Conservation (phyloP, 306 rosid genomes). For the Inga oerstediana region DNA sequence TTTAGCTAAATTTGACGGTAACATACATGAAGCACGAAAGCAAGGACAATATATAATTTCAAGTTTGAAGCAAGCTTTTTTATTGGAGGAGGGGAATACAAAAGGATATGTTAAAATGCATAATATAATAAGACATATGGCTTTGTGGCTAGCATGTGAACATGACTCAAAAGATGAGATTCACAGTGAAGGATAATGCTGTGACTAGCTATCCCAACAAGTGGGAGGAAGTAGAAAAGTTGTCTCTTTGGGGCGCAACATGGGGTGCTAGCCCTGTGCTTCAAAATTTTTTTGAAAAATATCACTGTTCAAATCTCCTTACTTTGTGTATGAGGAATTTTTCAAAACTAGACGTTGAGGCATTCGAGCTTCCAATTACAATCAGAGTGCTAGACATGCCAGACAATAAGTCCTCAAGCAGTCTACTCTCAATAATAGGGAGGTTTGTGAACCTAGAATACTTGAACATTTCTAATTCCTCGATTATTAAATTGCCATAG, state of each 20-base stretch:
- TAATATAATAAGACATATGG: background rate
- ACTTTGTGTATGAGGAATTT: background rate
- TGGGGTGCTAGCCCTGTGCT: background rate
- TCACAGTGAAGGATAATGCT: background rate
- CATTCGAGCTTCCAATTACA: background rate
- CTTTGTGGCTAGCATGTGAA: background rate
- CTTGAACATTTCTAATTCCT: background rate
- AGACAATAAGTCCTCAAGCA: background rate
- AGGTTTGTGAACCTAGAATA: background rate
- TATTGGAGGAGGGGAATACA: background rate
- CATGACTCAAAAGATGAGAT: background rate
- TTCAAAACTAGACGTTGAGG: background rate
- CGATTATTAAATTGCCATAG: background rate
- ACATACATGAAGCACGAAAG: background rate
- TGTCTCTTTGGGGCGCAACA: background rate
- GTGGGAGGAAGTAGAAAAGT: background rate
- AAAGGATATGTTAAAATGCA: background rate
- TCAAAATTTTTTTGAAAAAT: background rate
- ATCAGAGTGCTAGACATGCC: too few relatives aligned
- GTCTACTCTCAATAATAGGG: background rate
- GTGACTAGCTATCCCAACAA: background rate
- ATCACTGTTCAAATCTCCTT: background rate
- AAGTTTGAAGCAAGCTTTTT: background rate
- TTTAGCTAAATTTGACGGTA: background rate
- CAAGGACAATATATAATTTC: background rate